These are phyloP conservation scores for Eucalyptus sp. DNA, from an alignment of 345 rosid genomes.

Conservation along the genomic window DNA sequence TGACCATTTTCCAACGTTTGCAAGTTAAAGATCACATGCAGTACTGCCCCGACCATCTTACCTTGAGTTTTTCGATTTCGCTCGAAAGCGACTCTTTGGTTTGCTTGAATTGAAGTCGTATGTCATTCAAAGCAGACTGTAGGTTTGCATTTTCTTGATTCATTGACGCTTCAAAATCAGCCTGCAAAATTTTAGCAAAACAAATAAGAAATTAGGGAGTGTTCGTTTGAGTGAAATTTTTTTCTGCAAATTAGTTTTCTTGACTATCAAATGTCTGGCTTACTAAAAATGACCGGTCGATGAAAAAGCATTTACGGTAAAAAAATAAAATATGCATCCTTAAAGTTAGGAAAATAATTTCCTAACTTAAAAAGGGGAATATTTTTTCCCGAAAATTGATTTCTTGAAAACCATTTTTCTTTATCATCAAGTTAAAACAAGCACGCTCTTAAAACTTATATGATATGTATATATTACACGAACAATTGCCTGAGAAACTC, in stretches of 20 bases:
- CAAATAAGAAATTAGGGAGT: neutral
- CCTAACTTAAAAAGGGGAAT: no score
- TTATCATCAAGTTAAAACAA: no score
- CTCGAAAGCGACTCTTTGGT: slow-evolving; percentile 61
- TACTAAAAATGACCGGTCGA: neutral
- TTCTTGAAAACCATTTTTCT: no score
- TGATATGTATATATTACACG: no score
- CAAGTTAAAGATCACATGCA: slow-evolving; percentile 3
- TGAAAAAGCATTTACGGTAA: neutral
- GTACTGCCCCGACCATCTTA: slow-evolving; percentile 5
- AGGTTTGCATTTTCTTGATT: slow-evolving; percentile 78
- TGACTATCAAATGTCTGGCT: neutral
- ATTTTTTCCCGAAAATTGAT: no score
- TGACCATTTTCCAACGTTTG: slow-evolving; percentile 85
- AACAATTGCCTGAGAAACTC: no score
- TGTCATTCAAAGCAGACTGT: slow-evolving; percentile 67
- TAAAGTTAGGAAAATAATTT: no score
- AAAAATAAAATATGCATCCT: neutral
- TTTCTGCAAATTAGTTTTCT: neutral
- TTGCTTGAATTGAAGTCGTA: slow-evolving; percentile 74
- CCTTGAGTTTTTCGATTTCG: slow-evolving; percentile 85
- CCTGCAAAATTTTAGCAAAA: slow-evolving; percentile 18
- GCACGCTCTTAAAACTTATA: no score
- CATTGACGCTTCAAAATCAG: slow-evolving; percentile 87
- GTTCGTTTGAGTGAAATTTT: neutral